phyloP scores from a whole-genome alignment of 306 rosid species.

The Sophora flavescens region DNA sequence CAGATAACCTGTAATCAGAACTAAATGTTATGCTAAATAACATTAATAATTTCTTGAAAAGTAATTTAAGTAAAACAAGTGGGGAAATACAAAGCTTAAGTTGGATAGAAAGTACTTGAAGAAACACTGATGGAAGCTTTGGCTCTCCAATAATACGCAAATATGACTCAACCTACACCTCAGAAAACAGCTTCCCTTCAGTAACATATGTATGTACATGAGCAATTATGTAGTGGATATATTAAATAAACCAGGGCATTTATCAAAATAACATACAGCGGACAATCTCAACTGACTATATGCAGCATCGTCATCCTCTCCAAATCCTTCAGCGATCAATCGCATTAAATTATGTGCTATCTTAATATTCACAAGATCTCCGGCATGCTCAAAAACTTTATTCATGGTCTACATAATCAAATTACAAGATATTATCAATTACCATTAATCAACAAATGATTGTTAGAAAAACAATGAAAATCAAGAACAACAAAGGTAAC shows the following conservation, averaged over 20 bases:
- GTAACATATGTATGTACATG: slow-evolving; percentile 27
- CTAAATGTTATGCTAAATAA: slow-evolving; percentile 41
- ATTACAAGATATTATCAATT: slow-evolving; percentile 29
- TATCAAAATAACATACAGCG: slow-evolving; percentile 73
- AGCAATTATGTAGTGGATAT: neutral
- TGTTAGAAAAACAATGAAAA: slow-evolving; percentile 1
- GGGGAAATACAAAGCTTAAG: slow-evolving; percentile 33
- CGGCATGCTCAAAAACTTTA: slow-evolving; percentile 99
- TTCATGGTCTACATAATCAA: slow-evolving; percentile 83
- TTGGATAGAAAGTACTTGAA: slow-evolving; percentile 66
- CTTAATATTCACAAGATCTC: slow-evolving; percentile 94
- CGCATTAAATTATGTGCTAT: slow-evolving; percentile 99
- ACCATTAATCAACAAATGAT: slow-evolving; percentile 1
- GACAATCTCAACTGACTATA: slow-evolving; percentile 93
- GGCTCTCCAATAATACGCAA: slow-evolving; percentile 86
- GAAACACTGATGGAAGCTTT: slow-evolving; percentile 92
- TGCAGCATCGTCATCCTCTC: slow-evolving; percentile 86
- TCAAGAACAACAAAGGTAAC: slow-evolving; percentile 35
- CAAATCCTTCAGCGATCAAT: slow-evolving; percentile 98
- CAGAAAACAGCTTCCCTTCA: slow-evolving; percentile 37
- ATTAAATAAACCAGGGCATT: slow-evolving; percentile 39
- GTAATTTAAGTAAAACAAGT: slow-evolving; percentile 1
- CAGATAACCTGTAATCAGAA: slow-evolving; percentile 88
- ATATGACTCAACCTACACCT: slow-evolving; percentile 85
- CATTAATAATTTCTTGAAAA: slow-evolving; percentile 34